Percentiles rank a stretch among this genome's conserved stretches.
Evolutionary conservation across 2,329 filamentous ascomycete species (phyloP).

Genomic region (Beauveria bassiana): DNA sequence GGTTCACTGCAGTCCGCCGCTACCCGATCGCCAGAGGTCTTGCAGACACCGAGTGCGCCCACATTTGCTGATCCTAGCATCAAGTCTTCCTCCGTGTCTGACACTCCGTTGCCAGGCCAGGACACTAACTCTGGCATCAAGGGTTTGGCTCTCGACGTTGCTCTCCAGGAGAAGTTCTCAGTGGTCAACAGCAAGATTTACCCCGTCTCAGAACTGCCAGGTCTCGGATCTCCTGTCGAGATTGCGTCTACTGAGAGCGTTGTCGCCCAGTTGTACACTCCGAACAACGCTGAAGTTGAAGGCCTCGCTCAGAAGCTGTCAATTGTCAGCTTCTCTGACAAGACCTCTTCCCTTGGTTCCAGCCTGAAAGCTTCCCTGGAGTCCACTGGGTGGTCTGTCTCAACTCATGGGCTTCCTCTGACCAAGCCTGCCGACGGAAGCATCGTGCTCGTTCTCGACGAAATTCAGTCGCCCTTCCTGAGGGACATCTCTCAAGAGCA

Average conservation of each 20-base stretch:
- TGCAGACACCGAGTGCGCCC: background rate
- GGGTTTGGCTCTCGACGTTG: background rate
- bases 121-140: background rate
- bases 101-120: background rate
- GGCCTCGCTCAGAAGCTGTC: background rate
- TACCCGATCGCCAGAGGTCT: background rate
- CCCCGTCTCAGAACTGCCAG: background rate
- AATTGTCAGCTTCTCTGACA: background rate
- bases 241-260: background rate
- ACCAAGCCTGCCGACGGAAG: background rate
- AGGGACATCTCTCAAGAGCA: background rate
- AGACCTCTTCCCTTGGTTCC: background rate
- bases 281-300: background rate
- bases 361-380: background rate
- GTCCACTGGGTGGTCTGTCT: background rate
- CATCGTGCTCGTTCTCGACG: background rate
- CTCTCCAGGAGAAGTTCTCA: background rate
- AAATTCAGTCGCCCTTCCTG: constrained; percentile 1
- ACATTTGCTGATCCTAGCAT: background rate
- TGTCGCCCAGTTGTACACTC: background rate
- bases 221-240: background rate
- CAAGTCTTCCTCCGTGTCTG: background rate
- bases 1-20: background rate
- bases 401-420: background rate
- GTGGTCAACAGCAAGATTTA: background rate